These are phyloP conservation scores for Wickerhamiella spandovensis DNA, from an alignment of 805 yeast species.

Conservation along the genomic window DNA sequence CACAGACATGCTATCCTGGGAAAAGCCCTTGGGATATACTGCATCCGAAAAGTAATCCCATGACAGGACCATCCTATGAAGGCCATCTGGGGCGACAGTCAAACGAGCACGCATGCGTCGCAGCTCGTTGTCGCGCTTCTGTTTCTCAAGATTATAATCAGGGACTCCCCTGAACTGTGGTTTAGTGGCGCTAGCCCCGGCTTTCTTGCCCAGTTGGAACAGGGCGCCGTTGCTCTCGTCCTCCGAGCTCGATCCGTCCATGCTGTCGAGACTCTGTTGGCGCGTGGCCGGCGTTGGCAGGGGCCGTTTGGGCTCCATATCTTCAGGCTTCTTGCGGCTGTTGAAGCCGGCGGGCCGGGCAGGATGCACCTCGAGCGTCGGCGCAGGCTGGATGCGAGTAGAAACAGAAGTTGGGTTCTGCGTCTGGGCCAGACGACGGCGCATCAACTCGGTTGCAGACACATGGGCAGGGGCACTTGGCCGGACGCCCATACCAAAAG, in stretches of 20 bases:
- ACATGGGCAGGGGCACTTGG: slow-evolving; percentile 1
- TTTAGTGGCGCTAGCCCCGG: no score
- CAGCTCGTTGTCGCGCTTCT: slow-evolving; percentile 38
- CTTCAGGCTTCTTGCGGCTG: slow-evolving; percentile 19
- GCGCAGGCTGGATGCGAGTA: background rate
- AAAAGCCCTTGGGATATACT: slow-evolving; percentile 37
- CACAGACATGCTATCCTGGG: slow-evolving; percentile 32
- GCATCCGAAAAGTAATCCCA: slow-evolving; percentile 59
- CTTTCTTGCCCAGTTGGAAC: slow-evolving; percentile 9
- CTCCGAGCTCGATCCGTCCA: slow-evolving; percentile 28
- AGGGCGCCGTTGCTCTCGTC: slow-evolving; percentile 26
- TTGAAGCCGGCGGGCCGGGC: slow-evolving; percentile 40
- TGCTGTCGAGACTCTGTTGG: slow-evolving; percentile 5
- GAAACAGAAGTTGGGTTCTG: background rate
- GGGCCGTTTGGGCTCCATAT: slow-evolving; percentile 1
- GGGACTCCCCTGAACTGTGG: no score
- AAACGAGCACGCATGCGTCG: slow-evolving; percentile 67
- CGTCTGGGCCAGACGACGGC: background rate
- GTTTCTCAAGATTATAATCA: background rate
- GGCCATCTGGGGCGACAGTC: slow-evolving; percentile 62
- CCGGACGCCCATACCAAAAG: background rate
- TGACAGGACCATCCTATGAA: slow-evolving; percentile 51
- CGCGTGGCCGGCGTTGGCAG: background rate
- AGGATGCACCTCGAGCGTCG: slow-evolving; percentile 27
- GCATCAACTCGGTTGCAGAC: background rate